Conservation (phyloP, 169 alveolate species). For the Perkinsus olseni region DNA sequence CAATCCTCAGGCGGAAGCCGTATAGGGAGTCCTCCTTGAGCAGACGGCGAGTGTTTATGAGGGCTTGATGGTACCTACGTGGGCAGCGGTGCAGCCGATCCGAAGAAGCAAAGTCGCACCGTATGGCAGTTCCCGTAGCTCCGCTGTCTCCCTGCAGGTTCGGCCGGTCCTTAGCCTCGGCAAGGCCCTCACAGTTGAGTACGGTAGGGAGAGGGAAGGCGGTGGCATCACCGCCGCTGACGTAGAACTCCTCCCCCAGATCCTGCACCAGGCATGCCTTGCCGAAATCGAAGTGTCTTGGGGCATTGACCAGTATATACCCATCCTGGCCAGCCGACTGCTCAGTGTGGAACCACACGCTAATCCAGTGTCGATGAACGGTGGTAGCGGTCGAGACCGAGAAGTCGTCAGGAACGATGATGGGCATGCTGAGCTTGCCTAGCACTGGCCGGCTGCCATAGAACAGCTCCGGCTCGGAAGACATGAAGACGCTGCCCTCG, state of each 20-base stretch:
- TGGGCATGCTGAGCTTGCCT: neutral
- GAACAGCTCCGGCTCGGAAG: neutral
- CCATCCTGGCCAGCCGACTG: constrained; percentile 2
- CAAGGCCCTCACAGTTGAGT: neutral
- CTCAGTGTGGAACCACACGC: neutral
- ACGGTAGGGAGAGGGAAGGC: neutral
- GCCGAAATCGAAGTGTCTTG: neutral
- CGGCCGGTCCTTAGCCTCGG: neutral
- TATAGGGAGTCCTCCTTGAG: neutral
- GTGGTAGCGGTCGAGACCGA: neutral
- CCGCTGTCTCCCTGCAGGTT: neutral
- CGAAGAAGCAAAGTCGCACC: neutral
- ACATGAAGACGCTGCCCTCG: neutral
- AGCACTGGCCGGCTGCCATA: neutral
- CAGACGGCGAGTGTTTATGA: neutral
- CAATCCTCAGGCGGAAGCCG: neutral
- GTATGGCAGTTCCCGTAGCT: neutral
- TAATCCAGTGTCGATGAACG: neutral
- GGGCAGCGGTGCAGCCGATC: too few species aligned
- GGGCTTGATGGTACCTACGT: neutral
- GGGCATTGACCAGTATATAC: constrained; percentile 2
- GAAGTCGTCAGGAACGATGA: neutral
- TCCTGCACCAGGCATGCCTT: neutral
- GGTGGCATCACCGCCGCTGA: neutral
- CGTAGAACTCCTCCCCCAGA: neutral